Conservation (phyloP, 2,329 filamentous ascomycete species). For the Cladophialophora exuberans region DNA sequence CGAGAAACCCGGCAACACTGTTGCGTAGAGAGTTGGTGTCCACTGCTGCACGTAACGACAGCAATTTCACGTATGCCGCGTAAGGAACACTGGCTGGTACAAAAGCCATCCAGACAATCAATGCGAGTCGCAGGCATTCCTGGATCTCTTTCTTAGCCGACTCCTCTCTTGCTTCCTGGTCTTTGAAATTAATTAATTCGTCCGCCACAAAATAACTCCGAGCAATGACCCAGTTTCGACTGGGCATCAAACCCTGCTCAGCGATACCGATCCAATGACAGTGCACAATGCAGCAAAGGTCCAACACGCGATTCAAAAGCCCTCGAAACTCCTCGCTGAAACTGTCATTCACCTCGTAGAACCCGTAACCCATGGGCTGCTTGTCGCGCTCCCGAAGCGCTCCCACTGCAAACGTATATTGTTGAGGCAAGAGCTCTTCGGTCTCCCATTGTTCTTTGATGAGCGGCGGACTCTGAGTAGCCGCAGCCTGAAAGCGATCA, state of each 20-base stretch:
- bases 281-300: constrained; percentile 19
- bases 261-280: constrained; percentile 12
- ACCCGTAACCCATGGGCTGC: constrained; percentile 15
- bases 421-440: constrained; percentile 10
- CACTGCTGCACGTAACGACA: constrained; percentile 12
- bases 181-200: constrained; percentile 15
- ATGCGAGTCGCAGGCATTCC: constrained; percentile 19
- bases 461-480: constrained; percentile 15
- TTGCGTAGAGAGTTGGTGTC: constrained; percentile 12
- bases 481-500: constrained; percentile 24
- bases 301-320: constrained; percentile 7
- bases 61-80: neutral
- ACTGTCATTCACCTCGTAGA: constrained; percentile 1
- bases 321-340: constrained; percentile 15
- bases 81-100: constrained; percentile 14
- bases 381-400: constrained; percentile 9
- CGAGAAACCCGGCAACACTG: constrained; percentile 3
- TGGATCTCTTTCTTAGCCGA: neutral
- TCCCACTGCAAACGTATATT: constrained; percentile 6
- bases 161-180: neutral
- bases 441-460: constrained; percentile 21
- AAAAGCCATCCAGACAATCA: constrained; percentile 25
- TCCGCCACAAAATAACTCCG: constrained; percentile 18
- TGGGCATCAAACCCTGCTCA: constrained; percentile 8
- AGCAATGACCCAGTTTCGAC: constrained; percentile 20